These are phyloP conservation scores for Scedosporium aurantiacum DNA, from an alignment of 2,329 filamentous ascomycete genomes.

Conservation along the genomic window DNA sequence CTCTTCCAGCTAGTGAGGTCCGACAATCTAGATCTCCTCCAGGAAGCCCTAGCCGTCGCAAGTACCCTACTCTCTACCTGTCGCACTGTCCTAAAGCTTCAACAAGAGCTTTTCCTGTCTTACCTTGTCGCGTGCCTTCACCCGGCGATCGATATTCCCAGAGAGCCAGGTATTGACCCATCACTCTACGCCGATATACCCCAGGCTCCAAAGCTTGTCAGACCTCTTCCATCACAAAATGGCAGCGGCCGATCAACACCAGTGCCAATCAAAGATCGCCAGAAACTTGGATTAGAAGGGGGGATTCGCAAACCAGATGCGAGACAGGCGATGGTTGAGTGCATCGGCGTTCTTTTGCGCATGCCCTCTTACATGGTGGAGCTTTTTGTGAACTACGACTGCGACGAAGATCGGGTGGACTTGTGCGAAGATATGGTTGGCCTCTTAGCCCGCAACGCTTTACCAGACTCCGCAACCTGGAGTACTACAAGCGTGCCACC, in stretches of 20 bases:
- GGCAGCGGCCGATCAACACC: constrained; percentile 79
- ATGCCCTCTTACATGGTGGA: constrained; percentile 94
- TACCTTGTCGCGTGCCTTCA: constrained; percentile 92
- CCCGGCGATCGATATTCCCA: constrained; percentile 85
- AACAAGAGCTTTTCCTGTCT: constrained; percentile 91
- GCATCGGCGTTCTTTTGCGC: constrained; percentile 77
- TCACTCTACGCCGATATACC: constrained; percentile 88
- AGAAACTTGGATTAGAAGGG: constrained; percentile 85
- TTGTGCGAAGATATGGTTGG: constrained; percentile 94
- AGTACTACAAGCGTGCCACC: constrained; percentile 97
- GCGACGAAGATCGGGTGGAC: constrained; percentile 81
- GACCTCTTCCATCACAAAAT: constrained; percentile 60
- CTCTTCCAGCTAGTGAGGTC: constrained; percentile 93
- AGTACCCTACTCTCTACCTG: constrained; percentile 87
- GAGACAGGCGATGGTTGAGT: constrained; percentile 96
- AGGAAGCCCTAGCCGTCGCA: constrained; percentile 84
- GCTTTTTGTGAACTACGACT: constrained; percentile 96
- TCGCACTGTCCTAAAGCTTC: constrained; percentile 79
- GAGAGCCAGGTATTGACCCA: constrained; percentile 81
- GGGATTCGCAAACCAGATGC: constrained; percentile 88
- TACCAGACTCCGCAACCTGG: constrained; percentile 96
- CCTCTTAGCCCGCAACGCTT: constrained; percentile 81
- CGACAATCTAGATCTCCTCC: constrained; percentile 89
- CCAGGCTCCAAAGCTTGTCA: constrained; percentile 77
- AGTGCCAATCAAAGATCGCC: constrained; percentile 81